These are phyloP conservation scores for Schizothecium vesticola DNA, from an alignment of 495 filamentous ascomycete genomes.

Conservation along the genomic window DNA sequence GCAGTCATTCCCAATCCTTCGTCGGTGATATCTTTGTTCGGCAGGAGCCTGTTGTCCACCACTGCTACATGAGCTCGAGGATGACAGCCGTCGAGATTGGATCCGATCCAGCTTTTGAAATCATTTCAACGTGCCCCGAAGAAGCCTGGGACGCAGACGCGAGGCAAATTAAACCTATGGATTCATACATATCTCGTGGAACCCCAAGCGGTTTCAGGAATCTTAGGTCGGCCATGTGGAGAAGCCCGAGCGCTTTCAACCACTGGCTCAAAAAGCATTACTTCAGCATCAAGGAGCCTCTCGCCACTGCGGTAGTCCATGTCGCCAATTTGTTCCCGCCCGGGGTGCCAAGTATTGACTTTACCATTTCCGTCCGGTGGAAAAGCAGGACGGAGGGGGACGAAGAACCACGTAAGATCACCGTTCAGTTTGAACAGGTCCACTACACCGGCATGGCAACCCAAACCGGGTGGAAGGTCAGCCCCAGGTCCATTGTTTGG, in stretches of 20 bases:
- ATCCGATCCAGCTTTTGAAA: neutral
- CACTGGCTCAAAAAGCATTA: neutral
- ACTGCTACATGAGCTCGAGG: neutral
- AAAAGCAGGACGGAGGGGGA: neutral
- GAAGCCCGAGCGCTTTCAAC: neutral
- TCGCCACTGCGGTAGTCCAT: neutral
- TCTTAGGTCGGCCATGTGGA: too few relatives aligned
- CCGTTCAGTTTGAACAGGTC: neutral
- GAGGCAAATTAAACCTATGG: too few relatives aligned
- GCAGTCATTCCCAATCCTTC: neutral
- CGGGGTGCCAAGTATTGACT: neutral
- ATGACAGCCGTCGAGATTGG: neutral
- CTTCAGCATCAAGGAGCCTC: neutral
- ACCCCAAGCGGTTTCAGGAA: too few relatives aligned
- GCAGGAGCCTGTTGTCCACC: neutral
- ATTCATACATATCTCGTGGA: too few relatives aligned
- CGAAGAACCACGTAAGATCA: neutral
- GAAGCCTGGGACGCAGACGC: neutral
- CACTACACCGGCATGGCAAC: neutral
- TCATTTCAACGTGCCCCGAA: neutral
- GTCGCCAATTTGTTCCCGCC: neutral
- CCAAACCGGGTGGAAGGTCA: neutral
- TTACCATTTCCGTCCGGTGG: neutral
- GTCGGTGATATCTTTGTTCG: neutral
- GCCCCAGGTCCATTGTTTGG: neutral